Evolutionary conservation across 225 moss, liverwort and hornwort genomes (phyloP).

Genomic region (Takakia lepidozioides): DNA sequence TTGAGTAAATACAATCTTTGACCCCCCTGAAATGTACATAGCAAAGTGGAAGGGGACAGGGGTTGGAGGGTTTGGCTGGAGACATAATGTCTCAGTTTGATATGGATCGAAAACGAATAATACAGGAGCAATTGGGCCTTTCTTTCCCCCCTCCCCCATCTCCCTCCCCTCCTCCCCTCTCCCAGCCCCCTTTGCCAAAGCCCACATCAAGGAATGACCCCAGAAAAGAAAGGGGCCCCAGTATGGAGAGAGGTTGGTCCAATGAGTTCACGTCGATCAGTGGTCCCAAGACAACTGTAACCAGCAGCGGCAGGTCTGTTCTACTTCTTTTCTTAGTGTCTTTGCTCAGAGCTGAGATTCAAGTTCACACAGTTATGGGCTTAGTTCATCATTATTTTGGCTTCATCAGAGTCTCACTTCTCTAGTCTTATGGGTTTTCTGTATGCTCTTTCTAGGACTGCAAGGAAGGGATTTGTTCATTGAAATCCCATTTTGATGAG

Average conservation of each 20-base stretch:
- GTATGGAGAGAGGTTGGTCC: slow-evolving; percentile 30
- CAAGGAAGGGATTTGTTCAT: no score
- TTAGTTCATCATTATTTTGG: no score
- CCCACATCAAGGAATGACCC: no score
- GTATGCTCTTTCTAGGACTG: no score
- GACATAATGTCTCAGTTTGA: slow-evolving; percentile 37
- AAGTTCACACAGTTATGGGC: no score
- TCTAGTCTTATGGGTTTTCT: no score
- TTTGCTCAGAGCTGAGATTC: no score
- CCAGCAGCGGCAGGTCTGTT: slow-evolving; percentile 22
- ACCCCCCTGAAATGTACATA: slow-evolving; percentile 64
- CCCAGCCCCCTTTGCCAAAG: slow-evolving; percentile 1
- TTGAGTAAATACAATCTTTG: no score
- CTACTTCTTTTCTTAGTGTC: neutral
- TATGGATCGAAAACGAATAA: slow-evolving; percentile 58
- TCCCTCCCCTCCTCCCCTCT: slow-evolving; percentile 4
- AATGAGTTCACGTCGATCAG: slow-evolving; percentile 20
- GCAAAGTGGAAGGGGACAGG: slow-evolving; percentile 60
- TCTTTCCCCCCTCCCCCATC: slow-evolving; percentile 17
- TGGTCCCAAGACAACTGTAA: slow-evolving; percentile 31
- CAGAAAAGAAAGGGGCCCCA: slow-evolving; percentile 11
- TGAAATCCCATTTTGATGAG: no score
- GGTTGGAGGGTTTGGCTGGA: slow-evolving; percentile 1
- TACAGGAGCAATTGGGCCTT: slow-evolving; percentile 47
- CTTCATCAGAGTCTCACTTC: neutral